These are phyloP conservation scores for Holtermanniella nyarrowii DNA, from an alignment of 768 basidiomycete genomes.

Conservation along the genomic window DNA sequence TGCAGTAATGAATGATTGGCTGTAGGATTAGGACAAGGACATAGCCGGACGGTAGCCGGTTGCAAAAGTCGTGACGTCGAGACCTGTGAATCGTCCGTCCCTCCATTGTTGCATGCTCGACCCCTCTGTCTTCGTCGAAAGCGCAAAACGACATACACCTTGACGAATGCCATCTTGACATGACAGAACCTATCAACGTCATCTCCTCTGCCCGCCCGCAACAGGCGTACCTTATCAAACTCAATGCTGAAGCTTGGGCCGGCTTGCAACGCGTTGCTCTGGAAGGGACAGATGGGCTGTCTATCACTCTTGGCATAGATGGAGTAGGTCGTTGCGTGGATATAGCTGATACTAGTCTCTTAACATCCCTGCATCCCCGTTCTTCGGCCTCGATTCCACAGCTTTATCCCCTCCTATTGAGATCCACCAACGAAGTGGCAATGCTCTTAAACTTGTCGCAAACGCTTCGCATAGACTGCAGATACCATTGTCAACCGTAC, in stretches of 20 bases:
- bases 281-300: conserved; percentile 7
- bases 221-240: conserved; percentile 18
- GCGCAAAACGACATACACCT: neutral
- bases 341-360: conserved; percentile 11
- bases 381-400: conserved; percentile 12
- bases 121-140: too few relatives aligned
- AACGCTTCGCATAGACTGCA: neutral
- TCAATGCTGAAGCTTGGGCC: conserved; percentile 23
- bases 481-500: neutral
- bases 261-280: conserved; percentile 1
- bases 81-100: neutral
- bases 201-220: neutral
- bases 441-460: neutral
- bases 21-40: too few relatives aligned
- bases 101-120: too few relatives aligned
- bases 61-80: neutral
- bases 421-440: conserved; percentile 11
- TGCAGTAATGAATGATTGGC: too few relatives aligned
- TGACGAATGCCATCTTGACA: neutral
- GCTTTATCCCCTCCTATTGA: conserved; percentile 15
- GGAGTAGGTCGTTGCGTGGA: conserved; percentile 17
- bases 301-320: conserved; percentile 4
- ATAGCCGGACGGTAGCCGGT: neutral
- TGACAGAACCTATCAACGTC: neutral
- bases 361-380: conserved; percentile 8